Evolutionary conservation across 2,329 filamentous ascomycete genomes (phyloP), one percentile per base, ranked within the genome.

Genomic region (Alternaria gansuensis): DNA sequence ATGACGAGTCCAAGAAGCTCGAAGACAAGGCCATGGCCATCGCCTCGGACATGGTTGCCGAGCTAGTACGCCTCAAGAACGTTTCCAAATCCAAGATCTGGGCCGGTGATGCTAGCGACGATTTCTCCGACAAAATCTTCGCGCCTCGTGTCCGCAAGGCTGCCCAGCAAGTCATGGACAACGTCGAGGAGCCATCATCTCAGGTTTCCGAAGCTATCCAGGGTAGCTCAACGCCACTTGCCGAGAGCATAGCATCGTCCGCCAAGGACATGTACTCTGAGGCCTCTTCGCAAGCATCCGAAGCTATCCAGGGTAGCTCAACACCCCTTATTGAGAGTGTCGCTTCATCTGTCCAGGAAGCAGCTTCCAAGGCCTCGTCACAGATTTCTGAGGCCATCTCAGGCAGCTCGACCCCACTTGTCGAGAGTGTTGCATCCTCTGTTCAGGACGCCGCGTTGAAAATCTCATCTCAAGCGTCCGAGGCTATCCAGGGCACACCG

Each of bases 51-150:
- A 89, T 93, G 17, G 94, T 93, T 14, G 88, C 87, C 70, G 92
- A 98, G 75, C 84, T 99, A 26, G 84, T 83, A 33, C 85, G 89
- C 40, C 82, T 99, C 31, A 97, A 95, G 83, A 88, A 93, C 64
- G 90, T 95, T 57, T 91, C 90, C 7, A 84, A 84, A 59, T 96
- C 90, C 89, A 98, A 98, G 81, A 85, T 97, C 39, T 82, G 84
- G 36, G 88, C 91, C 7, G 81, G 84, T 34, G 94, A 98, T 74
- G 81, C 84, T 2, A 89, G 87, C 11, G 88, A 95, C 51, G 88
- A 96, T 74, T 98, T 96, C 70, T 88, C 90, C 46, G 87, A 85
- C 44, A 88, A 88, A 50, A 81, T 80, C 14, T 85, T 90, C 69
- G 85, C 87, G 50, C 79, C 83, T 9, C 84, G 85, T 21, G 86